Conservation (phyloP, 2,329 filamentous ascomycete genomes). For the Beauveria sp. region DNA sequence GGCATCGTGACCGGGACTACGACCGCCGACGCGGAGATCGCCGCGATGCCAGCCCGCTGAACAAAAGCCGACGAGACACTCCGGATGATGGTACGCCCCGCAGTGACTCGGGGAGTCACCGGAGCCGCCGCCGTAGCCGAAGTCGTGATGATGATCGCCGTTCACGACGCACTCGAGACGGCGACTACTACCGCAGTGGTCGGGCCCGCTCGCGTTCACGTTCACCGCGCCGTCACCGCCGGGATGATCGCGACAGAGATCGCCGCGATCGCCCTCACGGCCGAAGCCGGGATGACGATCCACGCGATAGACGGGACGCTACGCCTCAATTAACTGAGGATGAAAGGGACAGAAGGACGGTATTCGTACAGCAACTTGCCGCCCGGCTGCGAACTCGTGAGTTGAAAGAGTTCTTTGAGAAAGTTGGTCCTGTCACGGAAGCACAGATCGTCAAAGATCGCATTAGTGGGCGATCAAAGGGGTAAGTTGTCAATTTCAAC, state of each 20-base stretch:
- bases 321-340: slow-evolving; percentile 82
- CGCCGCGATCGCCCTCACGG: slow-evolving; percentile 44
- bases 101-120: slow-evolving; percentile 73
- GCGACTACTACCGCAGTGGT: slow-evolving; percentile 57
- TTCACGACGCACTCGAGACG: slow-evolving; percentile 65
- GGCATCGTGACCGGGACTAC: slow-evolving; percentile 41
- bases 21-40: slow-evolving; percentile 42
- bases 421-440: slow-evolving; percentile 89
- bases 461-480: slow-evolving; percentile 94
- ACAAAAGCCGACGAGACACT: slow-evolving; percentile 38
- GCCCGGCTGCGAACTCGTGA: slow-evolving; percentile 88
- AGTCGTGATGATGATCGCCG: slow-evolving; percentile 70
- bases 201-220: slow-evolving; percentile 57
- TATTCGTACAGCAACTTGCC: slow-evolving; percentile 97
- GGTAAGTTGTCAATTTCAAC: slow-evolving; percentile 50
- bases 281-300: slow-evolving; percentile 46
- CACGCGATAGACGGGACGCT: slow-evolving; percentile 37
- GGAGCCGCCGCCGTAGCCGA: slow-evolving; percentile 72
- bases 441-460: slow-evolving; percentile 98
- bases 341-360: slow-evolving; percentile 91
- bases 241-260: slow-evolving; percentile 45
- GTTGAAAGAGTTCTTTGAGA: slow-evolving; percentile 90
- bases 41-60: slow-evolving; percentile 49
- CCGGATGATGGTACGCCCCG: slow-evolving; percentile 57
- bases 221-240: slow-evolving; percentile 55